A percentile compares a stretch with the other conserved stretches of the same genome.
These are phyloP conservation scores for Phytophthora meadii DNA, from an alignment of 352 stramenopile genomes.

Conservation along the genomic window DNA sequence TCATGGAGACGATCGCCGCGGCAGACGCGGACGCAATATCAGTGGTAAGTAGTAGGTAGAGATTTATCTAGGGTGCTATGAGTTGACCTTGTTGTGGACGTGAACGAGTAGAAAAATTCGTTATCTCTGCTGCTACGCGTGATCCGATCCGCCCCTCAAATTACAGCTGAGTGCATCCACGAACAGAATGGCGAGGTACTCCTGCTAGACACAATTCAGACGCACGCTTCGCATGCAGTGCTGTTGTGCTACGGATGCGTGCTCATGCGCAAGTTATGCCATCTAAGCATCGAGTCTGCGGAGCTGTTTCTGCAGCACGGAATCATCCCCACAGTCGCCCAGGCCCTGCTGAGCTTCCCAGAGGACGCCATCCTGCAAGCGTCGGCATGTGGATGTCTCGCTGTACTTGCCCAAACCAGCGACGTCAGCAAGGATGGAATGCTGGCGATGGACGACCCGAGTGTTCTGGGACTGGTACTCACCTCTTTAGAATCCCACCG, in stretches of 20 bases:
- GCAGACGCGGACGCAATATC: constrained; percentile 46
- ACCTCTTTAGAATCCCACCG: constrained; percentile 58
- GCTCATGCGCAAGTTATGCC: constrained; percentile 76
- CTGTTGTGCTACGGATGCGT: constrained; percentile 81
- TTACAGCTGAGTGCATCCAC: constrained; percentile 72
- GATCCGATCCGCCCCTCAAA: constrained; percentile 64
- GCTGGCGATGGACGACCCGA: constrained; percentile 47
- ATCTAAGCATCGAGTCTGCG: constrained; percentile 68
- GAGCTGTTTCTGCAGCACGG: constrained; percentile 72
- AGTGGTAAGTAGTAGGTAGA: constrained; percentile 43
- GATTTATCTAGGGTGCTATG: neutral
- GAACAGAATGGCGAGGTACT: constrained; percentile 63
- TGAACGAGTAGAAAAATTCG: constrained; percentile 62
- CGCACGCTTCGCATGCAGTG: constrained; percentile 67
- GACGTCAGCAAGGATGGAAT: constrained; percentile 68
- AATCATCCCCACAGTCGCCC: constrained; percentile 55
- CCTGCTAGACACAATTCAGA: constrained; percentile 63
- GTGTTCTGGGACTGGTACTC: constrained; percentile 53
- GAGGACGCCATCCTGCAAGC: constrained; percentile 77
- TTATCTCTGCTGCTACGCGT: constrained; percentile 68
- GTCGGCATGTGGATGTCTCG: constrained; percentile 68
- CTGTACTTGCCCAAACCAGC: constrained; percentile 64
- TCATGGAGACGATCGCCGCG: constrained; percentile 51
- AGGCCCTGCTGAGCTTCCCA: constrained; percentile 59
- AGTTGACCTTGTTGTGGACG: neutral